Conservation (phyloP, 2,329 filamentous ascomycete genomes). For the Daldinia sp. region DNA sequence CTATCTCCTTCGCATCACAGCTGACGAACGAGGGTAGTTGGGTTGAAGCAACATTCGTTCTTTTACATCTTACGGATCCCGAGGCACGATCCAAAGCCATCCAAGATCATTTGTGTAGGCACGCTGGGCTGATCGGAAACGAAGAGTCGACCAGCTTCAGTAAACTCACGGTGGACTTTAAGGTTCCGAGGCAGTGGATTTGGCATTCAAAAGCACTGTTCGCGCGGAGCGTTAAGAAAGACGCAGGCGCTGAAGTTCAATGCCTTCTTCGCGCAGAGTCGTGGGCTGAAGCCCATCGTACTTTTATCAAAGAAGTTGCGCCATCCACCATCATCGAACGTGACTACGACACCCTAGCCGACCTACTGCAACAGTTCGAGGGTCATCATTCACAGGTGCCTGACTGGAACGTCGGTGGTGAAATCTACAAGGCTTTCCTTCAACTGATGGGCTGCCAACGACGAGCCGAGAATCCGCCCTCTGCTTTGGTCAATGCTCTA, state of each 20-base stretch:
- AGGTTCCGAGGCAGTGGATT: conserved; percentile 80
- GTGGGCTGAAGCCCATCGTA: conserved; percentile 82
- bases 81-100: conserved; percentile 71
- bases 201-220: conserved; percentile 87
- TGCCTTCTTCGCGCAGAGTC: conserved; percentile 82
- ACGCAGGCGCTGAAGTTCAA: conserved; percentile 75
- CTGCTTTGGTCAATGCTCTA: conserved; percentile 63
- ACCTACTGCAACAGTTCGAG: conserved; percentile 76
- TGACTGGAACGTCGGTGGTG: conserved; percentile 81
- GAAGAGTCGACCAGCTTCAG: conserved; percentile 65
- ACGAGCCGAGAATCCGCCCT: conserved; percentile 50
- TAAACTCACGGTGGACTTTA: conserved; percentile 69
- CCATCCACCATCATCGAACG: conserved; percentile 83
- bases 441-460: conserved; percentile 55
- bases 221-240: conserved; percentile 75
- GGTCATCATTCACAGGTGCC: conserved; percentile 67
- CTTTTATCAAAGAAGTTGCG: conserved; percentile 81
- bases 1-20: conserved; percentile 70
- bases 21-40: conserved; percentile 71
- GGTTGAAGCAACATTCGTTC: conserved; percentile 76
- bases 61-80: conserved; percentile 75
- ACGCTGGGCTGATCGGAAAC: conserved; percentile 71
- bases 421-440: conserved; percentile 75
- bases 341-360: conserved; percentile 74
- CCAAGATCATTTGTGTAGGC: conserved; percentile 76